These are phyloP conservation scores for Lenwebbia sp. DNA, from an alignment of 345 rosid genomes.

Conservation along the genomic window DNA sequence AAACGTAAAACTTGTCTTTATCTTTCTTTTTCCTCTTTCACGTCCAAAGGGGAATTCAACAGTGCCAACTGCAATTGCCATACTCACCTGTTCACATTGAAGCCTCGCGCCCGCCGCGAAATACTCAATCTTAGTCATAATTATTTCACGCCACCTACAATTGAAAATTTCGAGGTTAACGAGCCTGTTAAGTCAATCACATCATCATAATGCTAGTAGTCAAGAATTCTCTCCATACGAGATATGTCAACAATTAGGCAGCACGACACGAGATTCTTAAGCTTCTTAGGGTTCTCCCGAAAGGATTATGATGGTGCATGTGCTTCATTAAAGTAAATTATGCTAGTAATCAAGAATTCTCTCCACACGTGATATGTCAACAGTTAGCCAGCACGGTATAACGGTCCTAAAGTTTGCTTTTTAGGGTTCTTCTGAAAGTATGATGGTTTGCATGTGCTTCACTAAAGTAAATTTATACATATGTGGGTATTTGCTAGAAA, in stretches of 20 bases:
- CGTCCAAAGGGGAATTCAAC: not conserved
- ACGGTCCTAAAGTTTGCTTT: not conserved
- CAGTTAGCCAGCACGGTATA: too few species aligned
- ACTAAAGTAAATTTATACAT: not conserved
- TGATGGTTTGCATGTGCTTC: not conserved
- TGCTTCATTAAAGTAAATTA: too few species aligned
- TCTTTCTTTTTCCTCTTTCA: not conserved
- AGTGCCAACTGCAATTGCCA: not conserved
- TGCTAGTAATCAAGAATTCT: too few species aligned
- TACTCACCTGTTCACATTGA: not conserved
- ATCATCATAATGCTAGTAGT: not conserved
- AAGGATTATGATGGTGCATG: not conserved
- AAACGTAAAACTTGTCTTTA: not conserved
- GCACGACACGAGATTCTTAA: rapidly evolving
- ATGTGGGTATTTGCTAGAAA: not conserved
- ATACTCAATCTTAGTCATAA: not conserved
- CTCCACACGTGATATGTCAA: too few species aligned
- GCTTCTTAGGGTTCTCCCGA: too few species aligned
- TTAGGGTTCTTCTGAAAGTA: not conserved
- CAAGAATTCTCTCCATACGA: not conserved
- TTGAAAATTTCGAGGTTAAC: not conserved
- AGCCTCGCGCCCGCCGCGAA: not conserved
- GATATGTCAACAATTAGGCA: not conserved
- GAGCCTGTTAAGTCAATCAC: rapidly evolving
- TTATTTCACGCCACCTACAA: not conserved